Conservation (phyloP, 2,329 filamentous ascomycete genomes). For the Ambrosiella beaveri region DNA sequence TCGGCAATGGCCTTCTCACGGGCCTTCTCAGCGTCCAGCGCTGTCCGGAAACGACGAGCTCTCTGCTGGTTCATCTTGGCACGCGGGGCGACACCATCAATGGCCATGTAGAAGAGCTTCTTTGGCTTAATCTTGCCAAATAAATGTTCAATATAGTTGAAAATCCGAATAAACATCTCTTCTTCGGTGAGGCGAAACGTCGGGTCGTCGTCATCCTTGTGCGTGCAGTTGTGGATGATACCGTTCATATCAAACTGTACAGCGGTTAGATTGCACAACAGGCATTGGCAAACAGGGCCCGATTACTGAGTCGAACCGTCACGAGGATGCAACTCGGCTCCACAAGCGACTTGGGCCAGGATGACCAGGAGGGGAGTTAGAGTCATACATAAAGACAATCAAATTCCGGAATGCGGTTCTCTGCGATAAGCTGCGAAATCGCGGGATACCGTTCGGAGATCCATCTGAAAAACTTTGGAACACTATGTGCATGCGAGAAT, state of each 20-base stretch:
- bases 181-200: slow-evolving; percentile 90
- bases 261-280: slow-evolving; percentile 13
- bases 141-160: slow-evolving; percentile 98
- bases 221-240: slow-evolving; percentile 98
- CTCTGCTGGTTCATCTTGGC: slow-evolving; percentile 99
- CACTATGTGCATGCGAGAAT: slow-evolving; percentile 23
- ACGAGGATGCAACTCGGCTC: slow-evolving; percentile 3
- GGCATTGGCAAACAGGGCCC: no score
- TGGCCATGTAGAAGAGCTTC: slow-evolving; percentile 98
- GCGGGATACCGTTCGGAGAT: slow-evolving; percentile 97
- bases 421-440: slow-evolving; percentile 94
- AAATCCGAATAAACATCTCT: slow-evolving; percentile 99
- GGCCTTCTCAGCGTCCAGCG: slow-evolving; percentile 73
- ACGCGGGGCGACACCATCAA: slow-evolving; percentile 90
- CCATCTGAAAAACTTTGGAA: slow-evolving; percentile 94
- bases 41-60: slow-evolving; percentile 83
- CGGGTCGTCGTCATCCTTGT: slow-evolving; percentile 78
- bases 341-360: neutral
- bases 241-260: slow-evolving; percentile 84
- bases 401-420: slow-evolving; percentile 98
- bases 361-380: slow-evolving; percentile 13
- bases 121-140: slow-evolving; percentile 98
- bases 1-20: slow-evolving; percentile 83
- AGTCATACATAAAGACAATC: slow-evolving; percentile 71
- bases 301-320: no score